A percentile compares a stretch with the other conserved stretches of the same genome.
Conservation (phyloP, 345 rosid species). For the Turnera subulata region DNA sequence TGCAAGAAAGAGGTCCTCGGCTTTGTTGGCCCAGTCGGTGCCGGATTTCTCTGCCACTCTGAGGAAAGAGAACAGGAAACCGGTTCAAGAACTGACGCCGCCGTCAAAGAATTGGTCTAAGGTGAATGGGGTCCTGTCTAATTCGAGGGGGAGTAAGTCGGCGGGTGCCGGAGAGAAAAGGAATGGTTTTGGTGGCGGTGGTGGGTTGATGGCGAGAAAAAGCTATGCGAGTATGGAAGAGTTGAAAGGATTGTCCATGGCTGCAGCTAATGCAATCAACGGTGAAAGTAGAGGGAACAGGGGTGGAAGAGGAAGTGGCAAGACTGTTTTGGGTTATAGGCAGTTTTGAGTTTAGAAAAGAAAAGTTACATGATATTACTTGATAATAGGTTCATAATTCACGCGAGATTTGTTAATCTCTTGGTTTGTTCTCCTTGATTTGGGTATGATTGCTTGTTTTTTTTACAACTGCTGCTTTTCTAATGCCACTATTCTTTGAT, state of each 20-base stretch:
- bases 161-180: slow-evolving; percentile 61
- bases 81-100: slow-evolving; percentile 50
- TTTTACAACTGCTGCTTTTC: neutral
- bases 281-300: slow-evolving; percentile 41
- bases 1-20: slow-evolving; percentile 30
- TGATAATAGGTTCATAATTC: no score
- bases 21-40: slow-evolving; percentile 66
- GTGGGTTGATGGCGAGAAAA: slow-evolving; percentile 49
- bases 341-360: slow-evolving; percentile 30
- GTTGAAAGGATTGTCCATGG: slow-evolving; percentile 50
- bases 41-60: slow-evolving; percentile 68
- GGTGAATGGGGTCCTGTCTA: slow-evolving; percentile 37
- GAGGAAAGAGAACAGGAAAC: slow-evolving; percentile 76
- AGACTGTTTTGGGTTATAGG: slow-evolving; percentile 43
- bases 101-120: slow-evolving; percentile 38
- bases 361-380: no score
- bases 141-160: slow-evolving; percentile 65
- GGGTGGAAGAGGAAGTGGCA: slow-evolving; percentile 23
- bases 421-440: neutral
- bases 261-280: slow-evolving; percentile 50
- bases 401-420: no score
- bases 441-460: neutral
- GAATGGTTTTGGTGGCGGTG: slow-evolving; percentile 6
- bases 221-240: slow-evolving; percentile 70
- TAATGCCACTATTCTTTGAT: neutral